These are phyloP conservation scores for Ganoderma multipileum DNA, from an alignment of 1,284 basidiomycete genomes.

Conservation along the genomic window DNA sequence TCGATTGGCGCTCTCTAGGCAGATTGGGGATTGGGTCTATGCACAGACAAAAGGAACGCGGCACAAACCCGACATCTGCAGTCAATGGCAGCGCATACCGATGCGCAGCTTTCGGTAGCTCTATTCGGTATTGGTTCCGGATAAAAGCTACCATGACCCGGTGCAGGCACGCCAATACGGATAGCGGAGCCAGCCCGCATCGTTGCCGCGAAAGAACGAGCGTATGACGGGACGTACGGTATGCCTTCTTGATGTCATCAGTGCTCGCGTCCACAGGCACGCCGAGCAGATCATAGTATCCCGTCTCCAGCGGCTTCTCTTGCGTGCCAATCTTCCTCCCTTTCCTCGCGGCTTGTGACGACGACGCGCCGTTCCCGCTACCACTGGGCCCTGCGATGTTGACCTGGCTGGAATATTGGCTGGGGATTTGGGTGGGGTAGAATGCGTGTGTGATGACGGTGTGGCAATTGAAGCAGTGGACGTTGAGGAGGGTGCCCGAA, in stretches of 20 bases:
- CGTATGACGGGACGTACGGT: slow-evolving; percentile 58
- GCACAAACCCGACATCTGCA: too few species aligned
- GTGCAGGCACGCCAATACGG: background rate
- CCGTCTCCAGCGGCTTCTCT: slow-evolving; percentile 88
- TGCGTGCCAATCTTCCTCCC: slow-evolving; percentile 84
- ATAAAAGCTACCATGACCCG: background rate
- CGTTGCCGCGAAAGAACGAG: background rate
- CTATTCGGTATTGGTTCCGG: background rate
- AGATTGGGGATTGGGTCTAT: too few species aligned
- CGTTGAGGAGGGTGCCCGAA: slow-evolving; percentile 67
- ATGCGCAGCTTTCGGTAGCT: background rate
- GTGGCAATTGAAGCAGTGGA: slow-evolving; percentile 76
- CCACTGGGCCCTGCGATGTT: slow-evolving; percentile 22
- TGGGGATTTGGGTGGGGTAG: slow-evolving; percentile 65
- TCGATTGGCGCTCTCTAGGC: too few species aligned
- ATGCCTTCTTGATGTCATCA: slow-evolving; percentile 96
- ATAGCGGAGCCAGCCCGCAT: background rate
- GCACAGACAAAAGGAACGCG: too few species aligned
- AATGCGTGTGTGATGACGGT: slow-evolving; percentile 64
- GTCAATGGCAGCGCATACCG: background rate
- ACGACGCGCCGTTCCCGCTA: slow-evolving; percentile 36
- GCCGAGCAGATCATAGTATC: slow-evolving; percentile 88
- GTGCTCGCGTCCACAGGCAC: slow-evolving; percentile 77
- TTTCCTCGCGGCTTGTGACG: slow-evolving; percentile 44
- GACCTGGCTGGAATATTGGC: slow-evolving; percentile 19